Conservation (phyloP, 2,329 filamentous ascomycete species). For the Cladosporium phlei region DNA sequence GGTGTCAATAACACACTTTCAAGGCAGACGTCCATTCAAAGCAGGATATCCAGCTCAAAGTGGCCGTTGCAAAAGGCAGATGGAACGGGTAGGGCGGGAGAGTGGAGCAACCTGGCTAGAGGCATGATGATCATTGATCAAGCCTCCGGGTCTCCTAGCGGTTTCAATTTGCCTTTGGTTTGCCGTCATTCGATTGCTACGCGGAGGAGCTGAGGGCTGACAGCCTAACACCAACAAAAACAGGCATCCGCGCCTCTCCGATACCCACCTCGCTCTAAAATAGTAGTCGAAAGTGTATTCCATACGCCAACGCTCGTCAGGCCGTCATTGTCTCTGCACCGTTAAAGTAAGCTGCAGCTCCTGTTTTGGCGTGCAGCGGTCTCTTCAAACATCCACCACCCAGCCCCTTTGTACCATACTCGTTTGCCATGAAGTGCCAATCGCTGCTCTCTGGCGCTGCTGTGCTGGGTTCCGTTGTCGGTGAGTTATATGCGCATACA, state of each 20-base stretch:
- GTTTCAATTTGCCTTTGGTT: too few species aligned
- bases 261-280: conserved; percentile 10
- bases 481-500: not conserved
- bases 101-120: too few species aligned
- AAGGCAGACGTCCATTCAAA: too few species aligned
- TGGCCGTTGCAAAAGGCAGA: too few species aligned
- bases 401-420: not conserved
- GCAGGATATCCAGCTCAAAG: too few species aligned
- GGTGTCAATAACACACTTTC: too few species aligned
- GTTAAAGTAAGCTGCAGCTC: not conserved
- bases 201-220: too few species aligned
- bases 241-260: conserved; percentile 11
- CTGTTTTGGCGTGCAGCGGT: not conserved
- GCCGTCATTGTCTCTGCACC: not conserved
- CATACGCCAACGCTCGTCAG: not conserved
- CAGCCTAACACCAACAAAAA: not conserved
- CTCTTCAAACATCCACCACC: not conserved
- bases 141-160: too few species aligned
- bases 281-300: too few species aligned
- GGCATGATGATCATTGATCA: too few species aligned
- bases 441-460: conserved; percentile 7
- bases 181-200: too few species aligned
- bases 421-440: conserved; percentile 5
- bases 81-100: too few species aligned
- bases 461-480: conserved; percentile 5